These are phyloP conservation scores for Roridomyces roridus DNA, from an alignment of 768 basidiomycete genomes.

Conservation along the genomic window DNA sequence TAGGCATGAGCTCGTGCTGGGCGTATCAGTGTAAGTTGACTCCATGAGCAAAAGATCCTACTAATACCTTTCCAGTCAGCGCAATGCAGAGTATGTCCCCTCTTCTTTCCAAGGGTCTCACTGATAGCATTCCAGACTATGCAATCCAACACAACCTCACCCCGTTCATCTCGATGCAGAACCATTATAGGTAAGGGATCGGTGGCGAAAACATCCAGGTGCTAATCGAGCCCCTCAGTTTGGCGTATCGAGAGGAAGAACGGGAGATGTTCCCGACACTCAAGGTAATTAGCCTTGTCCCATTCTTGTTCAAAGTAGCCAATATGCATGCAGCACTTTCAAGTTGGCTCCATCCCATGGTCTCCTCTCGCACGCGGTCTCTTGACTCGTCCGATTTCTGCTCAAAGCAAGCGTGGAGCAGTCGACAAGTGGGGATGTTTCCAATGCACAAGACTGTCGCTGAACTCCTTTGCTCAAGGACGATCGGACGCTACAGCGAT, in stretches of 20 bases:
- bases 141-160: constrained; percentile 63
- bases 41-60: not conserved
- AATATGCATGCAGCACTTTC: constrained; percentile 50
- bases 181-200: constrained; percentile 49
- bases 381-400: constrained; percentile 45
- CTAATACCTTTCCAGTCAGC: constrained; percentile 42
- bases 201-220: too few relatives aligned
- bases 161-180: constrained; percentile 75
- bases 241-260: too few relatives aligned
- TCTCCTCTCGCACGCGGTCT: constrained; percentile 61
- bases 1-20: too few relatives aligned
- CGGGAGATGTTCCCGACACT: too few relatives aligned
- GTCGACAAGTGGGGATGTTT: constrained; percentile 36
- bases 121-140: constrained; percentile 48
- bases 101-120: not conserved
- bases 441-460: not conserved
- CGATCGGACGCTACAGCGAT: constrained; percentile 26
- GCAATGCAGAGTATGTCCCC: constrained; percentile 59
- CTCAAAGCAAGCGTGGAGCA: constrained; percentile 45
- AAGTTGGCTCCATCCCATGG: constrained; percentile 66
- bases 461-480: constrained; percentile 8
- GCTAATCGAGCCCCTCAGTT: too few relatives aligned
- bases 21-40: constrained; percentile 56
- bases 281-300: too few relatives aligned
- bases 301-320: not conserved